A percentile compares a stretch with the other conserved stretches of the same genome.
Conservation (phyloP, 495 filamentous ascomycete genomes). For the Parathielavia appendiculata region DNA sequence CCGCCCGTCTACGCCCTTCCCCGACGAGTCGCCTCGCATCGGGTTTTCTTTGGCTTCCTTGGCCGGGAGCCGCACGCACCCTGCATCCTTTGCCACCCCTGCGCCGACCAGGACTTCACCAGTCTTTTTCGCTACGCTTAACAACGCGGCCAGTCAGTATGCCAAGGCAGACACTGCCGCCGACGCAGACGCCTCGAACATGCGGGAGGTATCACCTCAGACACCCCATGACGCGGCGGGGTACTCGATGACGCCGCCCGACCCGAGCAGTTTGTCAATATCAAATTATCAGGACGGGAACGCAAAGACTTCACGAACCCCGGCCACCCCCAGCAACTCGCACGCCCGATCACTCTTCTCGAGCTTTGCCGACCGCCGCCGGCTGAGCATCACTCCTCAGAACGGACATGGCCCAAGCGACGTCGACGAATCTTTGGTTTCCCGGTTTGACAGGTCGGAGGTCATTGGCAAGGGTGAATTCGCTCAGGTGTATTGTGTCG, state of each 20-base stretch:
- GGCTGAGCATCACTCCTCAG: conserved; percentile 48
- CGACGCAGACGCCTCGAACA: conserved; percentile 49
- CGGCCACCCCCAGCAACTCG: conserved; percentile 72
- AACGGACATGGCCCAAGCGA: conserved; percentile 55
- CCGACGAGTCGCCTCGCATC: conserved; percentile 16
- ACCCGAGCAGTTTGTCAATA: conserved; percentile 75
- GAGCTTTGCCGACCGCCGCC: conserved; percentile 43
- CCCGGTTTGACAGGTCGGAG: conserved; percentile 71
- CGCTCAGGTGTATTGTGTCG: conserved; percentile 82
- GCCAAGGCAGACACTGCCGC: conserved; percentile 42
- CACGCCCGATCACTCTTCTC: conserved; percentile 43
- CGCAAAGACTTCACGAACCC: conserved; percentile 32
- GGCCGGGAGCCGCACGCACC: conserved; percentile 12
- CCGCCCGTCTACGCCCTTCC: conserved; percentile 21
- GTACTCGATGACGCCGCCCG: conserved; percentile 60
- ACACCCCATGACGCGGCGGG: conserved; percentile 78
- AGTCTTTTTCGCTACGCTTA: conserved; percentile 12
- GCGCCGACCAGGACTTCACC: conserved; percentile 15
- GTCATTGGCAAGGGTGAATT: conserved; percentile 84
- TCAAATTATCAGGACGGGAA: conserved; percentile 47
- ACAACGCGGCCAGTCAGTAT: conserved; percentile 23
- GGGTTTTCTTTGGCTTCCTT: conserved; percentile 24
- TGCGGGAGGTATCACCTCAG: conserved; percentile 58
- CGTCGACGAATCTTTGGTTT: conserved; percentile 61
- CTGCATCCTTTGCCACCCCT: conserved; percentile 19